These are phyloP conservation scores for Cryptosporidium baileyi DNA, from an alignment of 169 alveolate genomes.

Conservation along the genomic window DNA sequence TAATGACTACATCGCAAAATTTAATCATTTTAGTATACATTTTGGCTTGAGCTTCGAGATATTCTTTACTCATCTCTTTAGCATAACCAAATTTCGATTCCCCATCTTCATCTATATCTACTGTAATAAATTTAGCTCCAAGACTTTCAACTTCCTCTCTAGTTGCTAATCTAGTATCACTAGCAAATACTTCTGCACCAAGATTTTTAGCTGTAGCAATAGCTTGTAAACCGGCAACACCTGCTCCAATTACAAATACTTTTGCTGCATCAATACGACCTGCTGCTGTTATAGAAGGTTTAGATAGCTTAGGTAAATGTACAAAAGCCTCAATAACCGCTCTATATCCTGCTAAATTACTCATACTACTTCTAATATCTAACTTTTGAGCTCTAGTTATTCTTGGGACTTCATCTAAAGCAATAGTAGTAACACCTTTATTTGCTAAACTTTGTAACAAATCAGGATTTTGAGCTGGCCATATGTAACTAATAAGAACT, in stretches of 20 bases:
- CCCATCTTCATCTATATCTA: conserved; percentile 80
- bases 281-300: conserved; percentile 91
- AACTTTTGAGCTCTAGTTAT: conserved; percentile 90
- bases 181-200: conserved; percentile 88
- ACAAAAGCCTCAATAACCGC: conserved; percentile 93
- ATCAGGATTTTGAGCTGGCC: conserved; percentile 80
- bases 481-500: conserved; percentile 79
- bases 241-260: conserved; percentile 94
- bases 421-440: conserved; percentile 81
- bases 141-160: conserved; percentile 86
- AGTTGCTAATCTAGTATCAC: conserved; percentile 85
- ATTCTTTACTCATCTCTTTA: conserved; percentile 79
- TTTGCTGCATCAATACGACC: conserved; percentile 91
- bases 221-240: conserved; percentile 96
- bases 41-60: conserved; percentile 79
- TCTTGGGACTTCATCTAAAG: conserved; percentile 92
- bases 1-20: conserved; percentile 88
- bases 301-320: conserved; percentile 86
- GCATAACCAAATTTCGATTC: conserved; percentile 85
- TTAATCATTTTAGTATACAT: conserved; percentile 80
- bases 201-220: conserved; percentile 90
- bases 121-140: conserved; percentile 80
- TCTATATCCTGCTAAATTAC: conserved; percentile 91
- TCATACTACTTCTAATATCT: conserved; percentile 89
- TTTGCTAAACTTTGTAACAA: conserved; percentile 72